These are phyloP conservation scores for Phyllosticta capitalensis DNA, from an alignment of 2,329 filamentous ascomycete species.

Conservation along the genomic window DNA sequence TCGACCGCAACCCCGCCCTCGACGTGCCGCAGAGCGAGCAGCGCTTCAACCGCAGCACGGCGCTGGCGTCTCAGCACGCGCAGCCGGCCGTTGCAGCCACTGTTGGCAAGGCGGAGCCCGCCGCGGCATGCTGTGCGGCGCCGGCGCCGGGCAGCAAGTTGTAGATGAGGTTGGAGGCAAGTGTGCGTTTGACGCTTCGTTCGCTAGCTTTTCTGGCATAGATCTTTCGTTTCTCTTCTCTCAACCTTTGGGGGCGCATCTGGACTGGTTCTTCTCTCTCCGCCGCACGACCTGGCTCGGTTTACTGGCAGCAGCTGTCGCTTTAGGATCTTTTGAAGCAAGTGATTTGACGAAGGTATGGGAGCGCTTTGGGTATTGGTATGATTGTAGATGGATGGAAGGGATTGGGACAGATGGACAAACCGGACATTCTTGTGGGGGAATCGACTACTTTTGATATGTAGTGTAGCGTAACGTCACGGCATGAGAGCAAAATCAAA, in stretches of 20 bases:
- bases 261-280: not conserved
- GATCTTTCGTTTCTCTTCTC: not conserved
- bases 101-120: not conserved
- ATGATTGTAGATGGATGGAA: too few relatives aligned
- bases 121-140: not conserved
- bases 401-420: too few relatives aligned
- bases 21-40: constrained; percentile 48
- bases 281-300: too few relatives aligned
- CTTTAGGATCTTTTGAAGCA: too few relatives aligned
- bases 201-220: not conserved
- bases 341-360: too few relatives aligned
- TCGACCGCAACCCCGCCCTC: constrained; percentile 47
- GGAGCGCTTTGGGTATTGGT: too few relatives aligned
- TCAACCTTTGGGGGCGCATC: not conserved
- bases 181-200: not conserved
- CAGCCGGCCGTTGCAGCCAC: not conserved
- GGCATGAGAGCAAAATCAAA: too few relatives aligned
- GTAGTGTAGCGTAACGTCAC: too few relatives aligned
- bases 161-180: not conserved
- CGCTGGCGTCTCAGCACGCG: not conserved
- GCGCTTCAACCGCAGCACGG: constrained; percentile 34
- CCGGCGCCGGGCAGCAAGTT: not conserved
- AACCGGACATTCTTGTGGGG: too few relatives aligned
- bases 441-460: too few relatives aligned
- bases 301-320: too few relatives aligned